Evolutionary conservation across 1,139 yeast species (phyloP).

Genomic region (Arxiozyma bovina): DNA sequence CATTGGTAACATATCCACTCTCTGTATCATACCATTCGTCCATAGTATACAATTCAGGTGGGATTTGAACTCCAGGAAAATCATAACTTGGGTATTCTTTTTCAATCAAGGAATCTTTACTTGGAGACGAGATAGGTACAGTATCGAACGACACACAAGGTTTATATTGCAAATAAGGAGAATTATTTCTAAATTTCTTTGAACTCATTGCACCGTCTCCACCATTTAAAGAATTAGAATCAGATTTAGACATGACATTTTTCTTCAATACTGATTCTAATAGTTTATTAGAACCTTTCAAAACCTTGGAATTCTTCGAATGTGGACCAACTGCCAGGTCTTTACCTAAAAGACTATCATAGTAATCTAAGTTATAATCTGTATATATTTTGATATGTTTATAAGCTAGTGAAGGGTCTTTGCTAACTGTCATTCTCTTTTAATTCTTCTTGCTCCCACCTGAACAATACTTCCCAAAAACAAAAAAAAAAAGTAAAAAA

Average conservation of each 20-base stretch:
- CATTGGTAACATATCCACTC: slow-evolving; percentile 14
- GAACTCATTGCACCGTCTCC: too few species aligned
- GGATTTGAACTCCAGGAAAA: slow-evolving; percentile 22
- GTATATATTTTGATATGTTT: slow-evolving; percentile 1
- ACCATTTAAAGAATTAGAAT: too few species aligned
- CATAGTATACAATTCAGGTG: slow-evolving; percentile 22
- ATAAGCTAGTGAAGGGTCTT: neutral
- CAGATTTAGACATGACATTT: neutral
- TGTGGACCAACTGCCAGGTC: neutral
- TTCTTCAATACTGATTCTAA: neutral
- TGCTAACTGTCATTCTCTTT: neutral
- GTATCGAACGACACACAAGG: slow-evolving; percentile 31
- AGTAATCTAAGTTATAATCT: slow-evolving; percentile 1
- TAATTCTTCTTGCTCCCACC: neutral
- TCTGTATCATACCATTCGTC: slow-evolving; percentile 30
- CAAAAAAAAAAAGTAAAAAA: too few species aligned
- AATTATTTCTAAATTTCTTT: neutral
- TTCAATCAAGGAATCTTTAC: slow-evolving; percentile 10
- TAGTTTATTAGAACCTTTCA: neutral
- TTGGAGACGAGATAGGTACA: slow-evolving; percentile 21
- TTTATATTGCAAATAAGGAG: slow-evolving; percentile 11
- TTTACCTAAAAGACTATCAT: neutral
- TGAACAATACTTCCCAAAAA: neutral
- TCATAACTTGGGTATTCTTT: slow-evolving; percentile 16
- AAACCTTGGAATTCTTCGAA: neutral